phyloP scores from a whole-genome alignment of 2,329 filamentous ascomycete genomes.

The Fusarium sp. region DNA sequence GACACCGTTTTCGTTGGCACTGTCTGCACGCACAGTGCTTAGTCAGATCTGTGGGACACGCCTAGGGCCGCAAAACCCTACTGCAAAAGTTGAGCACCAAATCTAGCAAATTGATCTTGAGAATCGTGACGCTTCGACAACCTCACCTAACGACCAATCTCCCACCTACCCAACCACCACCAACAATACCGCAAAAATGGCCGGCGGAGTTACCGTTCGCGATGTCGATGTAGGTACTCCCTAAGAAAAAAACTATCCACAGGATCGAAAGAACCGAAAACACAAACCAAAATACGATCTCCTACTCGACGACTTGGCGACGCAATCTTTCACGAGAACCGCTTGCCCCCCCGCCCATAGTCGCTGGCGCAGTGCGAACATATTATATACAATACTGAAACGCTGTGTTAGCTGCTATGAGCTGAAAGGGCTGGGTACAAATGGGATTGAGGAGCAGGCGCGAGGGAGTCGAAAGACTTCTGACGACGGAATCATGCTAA shows the following conservation, averaged over 20 bases:
- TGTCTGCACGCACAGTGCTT: constrained; percentile 21
- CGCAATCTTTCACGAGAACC: constrained; percentile 49
- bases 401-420: constrained; percentile 39
- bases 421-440: constrained; percentile 42
- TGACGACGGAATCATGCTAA: constrained; percentile 81
- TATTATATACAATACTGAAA: constrained; percentile 26
- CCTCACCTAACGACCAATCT: constrained; percentile 51
- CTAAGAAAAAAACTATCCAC: constrained; percentile 42
- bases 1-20: rapidly evolving
- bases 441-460: constrained; percentile 71
- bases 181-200: constrained; percentile 76
- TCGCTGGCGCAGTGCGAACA: constrained; percentile 40
- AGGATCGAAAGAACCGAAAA: constrained; percentile 28
- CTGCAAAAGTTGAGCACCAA: constrained; percentile 42
- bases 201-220: constrained; percentile 83
- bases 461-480: constrained; percentile 80
- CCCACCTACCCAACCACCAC: constrained; percentile 40
- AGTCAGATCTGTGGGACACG: constrained; percentile 22
- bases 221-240: constrained; percentile 82
- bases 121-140: constrained; percentile 50
- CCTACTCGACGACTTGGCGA: constrained; percentile 48
- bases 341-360: constrained; percentile 39
- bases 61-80: constrained; percentile 55
- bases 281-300: constrained; percentile 11
- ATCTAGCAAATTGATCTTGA: constrained; percentile 24